Conservation (phyloP, 202 grass and related monocot species). For the Brachypodium distachyon region DNA sequence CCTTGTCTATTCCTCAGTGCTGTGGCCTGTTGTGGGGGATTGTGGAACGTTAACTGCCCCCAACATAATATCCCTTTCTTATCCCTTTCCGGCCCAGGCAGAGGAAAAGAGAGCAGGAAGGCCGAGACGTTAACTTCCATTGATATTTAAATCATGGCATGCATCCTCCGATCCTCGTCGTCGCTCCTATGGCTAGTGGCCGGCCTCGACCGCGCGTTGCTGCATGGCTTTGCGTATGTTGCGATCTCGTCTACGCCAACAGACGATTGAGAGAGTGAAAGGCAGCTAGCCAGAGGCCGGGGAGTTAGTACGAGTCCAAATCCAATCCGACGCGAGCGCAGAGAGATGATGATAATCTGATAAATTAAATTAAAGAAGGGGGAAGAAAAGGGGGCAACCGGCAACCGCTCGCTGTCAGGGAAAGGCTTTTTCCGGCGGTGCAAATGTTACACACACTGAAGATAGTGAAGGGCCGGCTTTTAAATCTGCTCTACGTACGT, state of each 20-base stretch:
- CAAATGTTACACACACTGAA: not conserved
- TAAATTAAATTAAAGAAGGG: no score
- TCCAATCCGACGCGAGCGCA: constrained; percentile 12
- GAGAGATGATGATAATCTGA: no score
- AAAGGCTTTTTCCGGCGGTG: not conserved
- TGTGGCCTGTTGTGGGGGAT: no score
- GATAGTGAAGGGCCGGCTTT: not conserved
- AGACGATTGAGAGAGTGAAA: not conserved
- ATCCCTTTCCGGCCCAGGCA: constrained; percentile 11
- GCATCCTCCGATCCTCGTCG: no score
- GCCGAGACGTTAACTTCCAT: constrained; percentile 23
- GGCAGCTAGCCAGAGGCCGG: no score
- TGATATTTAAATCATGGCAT: constrained; percentile 22
- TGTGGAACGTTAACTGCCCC: constrained; percentile 41
- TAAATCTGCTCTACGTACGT: not conserved
- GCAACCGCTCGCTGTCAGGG: constrained; percentile 2
- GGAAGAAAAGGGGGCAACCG: no score
- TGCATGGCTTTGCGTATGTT: not conserved
- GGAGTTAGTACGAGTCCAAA: constrained; percentile 5
- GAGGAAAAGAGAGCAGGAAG: not conserved
- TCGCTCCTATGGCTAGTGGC: constrained; percentile 4
- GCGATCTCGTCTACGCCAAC: not conserved
- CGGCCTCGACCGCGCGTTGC: no score
- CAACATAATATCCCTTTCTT: constrained; percentile 24
- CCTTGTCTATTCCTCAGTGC: constrained; percentile 3